A percentile compares a stretch with the other conserved stretches of the same genome.
These are phyloP conservation scores for Calocera viscosa DNA, from an alignment of 768 basidiomycete genomes.

Conservation along the genomic window DNA sequence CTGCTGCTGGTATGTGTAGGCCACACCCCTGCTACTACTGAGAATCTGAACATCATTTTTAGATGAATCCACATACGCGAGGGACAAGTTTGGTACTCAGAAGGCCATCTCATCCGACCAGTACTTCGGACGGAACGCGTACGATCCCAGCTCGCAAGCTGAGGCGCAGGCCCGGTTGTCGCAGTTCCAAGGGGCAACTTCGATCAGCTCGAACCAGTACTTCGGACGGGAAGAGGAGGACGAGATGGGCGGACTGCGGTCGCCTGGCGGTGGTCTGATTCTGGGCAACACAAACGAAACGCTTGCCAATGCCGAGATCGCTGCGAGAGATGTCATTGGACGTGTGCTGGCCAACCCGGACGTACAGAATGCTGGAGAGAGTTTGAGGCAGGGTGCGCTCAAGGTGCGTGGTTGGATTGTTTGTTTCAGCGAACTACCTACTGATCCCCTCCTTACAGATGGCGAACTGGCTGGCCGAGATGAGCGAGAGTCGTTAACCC, in stretches of 20 bases:
- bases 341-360: conserved; percentile 73
- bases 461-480: background rate
- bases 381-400: conserved; percentile 62
- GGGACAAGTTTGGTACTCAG: conserved; percentile 82
- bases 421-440: background rate
- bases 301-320: conserved; percentile 44
- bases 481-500: background rate
- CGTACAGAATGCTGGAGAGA: conserved; percentile 74
- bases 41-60: conserved; percentile 10
- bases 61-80: conserved; percentile 62
- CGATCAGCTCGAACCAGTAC: conserved; percentile 92
- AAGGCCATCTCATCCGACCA: conserved; percentile 97
- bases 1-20: background rate
- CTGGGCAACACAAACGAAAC: conserved; percentile 37
- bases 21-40: background rate
- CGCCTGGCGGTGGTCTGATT: conserved; percentile 24
- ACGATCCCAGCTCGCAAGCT: conserved; percentile 54
- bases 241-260: conserved; percentile 35
- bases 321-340: conserved; percentile 63
- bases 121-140: conserved; percentile 84
- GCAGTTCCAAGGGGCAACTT: conserved; percentile 78
- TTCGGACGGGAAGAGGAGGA: conserved; percentile 75
- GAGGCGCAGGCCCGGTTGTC: conserved; percentile 77
- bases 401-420: conserved; percentile 43
- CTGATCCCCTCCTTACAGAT: background rate